Percentiles rank a stretch among this genome's conserved stretches.
These are phyloP conservation scores for Nymphaea colorata DNA, from an alignment of 164 flowering plant genomes.

Conservation along the genomic window DNA sequence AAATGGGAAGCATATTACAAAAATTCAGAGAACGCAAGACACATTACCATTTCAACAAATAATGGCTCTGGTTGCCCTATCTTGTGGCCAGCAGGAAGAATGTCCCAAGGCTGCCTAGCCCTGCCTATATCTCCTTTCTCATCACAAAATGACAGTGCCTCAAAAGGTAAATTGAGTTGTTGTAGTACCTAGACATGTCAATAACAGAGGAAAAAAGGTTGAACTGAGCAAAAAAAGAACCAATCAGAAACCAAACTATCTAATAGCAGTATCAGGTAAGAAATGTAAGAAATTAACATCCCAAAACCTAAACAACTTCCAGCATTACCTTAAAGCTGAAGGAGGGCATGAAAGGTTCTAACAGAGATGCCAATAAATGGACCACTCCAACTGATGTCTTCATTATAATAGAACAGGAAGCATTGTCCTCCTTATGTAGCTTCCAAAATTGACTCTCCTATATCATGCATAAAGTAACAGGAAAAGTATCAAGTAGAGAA, in stretches of 20 bases:
- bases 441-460: slow-evolving; percentile 93
- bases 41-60: slow-evolving; percentile 59
- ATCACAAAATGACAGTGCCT: slow-evolving; percentile 41
- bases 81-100: slow-evolving; percentile 54
- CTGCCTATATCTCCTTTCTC: slow-evolving; percentile 47
- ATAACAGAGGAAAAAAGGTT: slow-evolving; percentile 14
- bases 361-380: slow-evolving; percentile 58
- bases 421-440: slow-evolving; percentile 61
- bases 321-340: slow-evolving; percentile 58
- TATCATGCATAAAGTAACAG: background rate
- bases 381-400: slow-evolving; percentile 69
- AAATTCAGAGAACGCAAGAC: background rate
- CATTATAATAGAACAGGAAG: slow-evolving; percentile 62
- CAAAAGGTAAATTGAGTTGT: slow-evolving; percentile 74
- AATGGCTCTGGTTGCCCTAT: slow-evolving; percentile 68
- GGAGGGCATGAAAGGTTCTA: slow-evolving; percentile 94
- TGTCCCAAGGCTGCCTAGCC: slow-evolving; percentile 60
- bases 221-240: no score
- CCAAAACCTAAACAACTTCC: background rate
- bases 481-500: background rate
- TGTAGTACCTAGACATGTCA: slow-evolving; percentile 40
- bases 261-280: no score
- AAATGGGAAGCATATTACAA: background rate
- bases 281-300: background rate
- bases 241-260: no score